Base-by-base conservation (phyloP, 768 basidiomycete species). In the Lyophyllum semitale region DNA sequence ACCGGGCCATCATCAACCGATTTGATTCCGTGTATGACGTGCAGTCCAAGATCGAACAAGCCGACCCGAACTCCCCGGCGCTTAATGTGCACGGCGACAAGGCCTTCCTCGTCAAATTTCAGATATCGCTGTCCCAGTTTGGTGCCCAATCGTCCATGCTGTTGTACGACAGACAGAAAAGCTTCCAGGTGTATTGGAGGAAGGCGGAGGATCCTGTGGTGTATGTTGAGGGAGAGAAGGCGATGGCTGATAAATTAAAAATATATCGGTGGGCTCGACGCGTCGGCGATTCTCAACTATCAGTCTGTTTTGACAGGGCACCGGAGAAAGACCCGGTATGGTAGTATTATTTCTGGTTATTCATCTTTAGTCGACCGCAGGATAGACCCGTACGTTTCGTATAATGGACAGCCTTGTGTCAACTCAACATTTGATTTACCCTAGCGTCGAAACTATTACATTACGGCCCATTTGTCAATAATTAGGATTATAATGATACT, bases 111-210 rank as follows among this genome's bases (percentile, higher is more conserved):
- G 63, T 75, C 60, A 79, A 78, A 54, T 63, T 78, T 13, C 75
- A 78, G 48, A 59, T 66, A 20, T 57, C 68, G 8, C 46, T 71
- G 8, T 17, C 55, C 13, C 44, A 44, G 15, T 50, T 51, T 3
- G 54, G 57, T 9, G 32, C 48, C 13, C 8, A 60, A 8, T 30
- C 57, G 1, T 51, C 59, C 15, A 71, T 71, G 62, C 53, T 77
- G 51, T 59, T 78, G 2, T 77, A 79, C 52, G 79, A 79, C 55
- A 64, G 72, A 17, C 71, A 75, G 57, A 68, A 70, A 40, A 74
- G 69, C 32, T 75, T 78, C 44, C 61, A 73, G 32, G 66, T 65
- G 15, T 62, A 65, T 33, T 69, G 73, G 68, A 53, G 62, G 53
- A 63, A 59, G 44, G 45, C 23, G 3, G 55, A 56, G 23, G 62